Conservation (phyloP, 2,329 filamentous ascomycete genomes). For the Sphaerulina vaccinii region DNA sequence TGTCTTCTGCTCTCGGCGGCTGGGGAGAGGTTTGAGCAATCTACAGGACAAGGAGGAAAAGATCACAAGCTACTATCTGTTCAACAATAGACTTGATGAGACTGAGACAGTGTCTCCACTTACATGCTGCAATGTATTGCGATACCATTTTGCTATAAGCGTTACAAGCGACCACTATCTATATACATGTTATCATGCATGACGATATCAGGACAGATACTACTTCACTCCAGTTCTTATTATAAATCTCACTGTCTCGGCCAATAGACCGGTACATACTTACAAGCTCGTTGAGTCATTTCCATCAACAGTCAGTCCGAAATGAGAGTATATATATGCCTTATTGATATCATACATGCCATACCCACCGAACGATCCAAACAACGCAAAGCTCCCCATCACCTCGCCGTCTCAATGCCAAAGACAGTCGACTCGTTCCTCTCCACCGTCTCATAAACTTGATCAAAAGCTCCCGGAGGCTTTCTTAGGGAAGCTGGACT, state of each 20-base stretch:
- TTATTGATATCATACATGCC: background rate
- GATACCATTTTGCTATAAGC: background rate
- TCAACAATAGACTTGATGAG: slow-evolving; percentile 5
- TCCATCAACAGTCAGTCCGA: too few relatives aligned
- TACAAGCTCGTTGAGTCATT: too few relatives aligned
- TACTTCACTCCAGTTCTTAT: background rate
- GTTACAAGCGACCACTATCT: background rate
- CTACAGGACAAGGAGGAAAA: too few relatives aligned
- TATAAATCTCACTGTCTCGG: background rate
- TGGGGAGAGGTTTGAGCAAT: slow-evolving; percentile 69
- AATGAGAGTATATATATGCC: too few relatives aligned
- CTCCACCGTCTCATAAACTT: background rate
- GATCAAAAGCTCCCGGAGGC: background rate
- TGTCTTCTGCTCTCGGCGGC: slow-evolving; percentile 57
- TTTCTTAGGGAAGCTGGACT: background rate
- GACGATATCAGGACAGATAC: slow-evolving; percentile 8
- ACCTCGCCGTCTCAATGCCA: background rate
- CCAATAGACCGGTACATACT: background rate
- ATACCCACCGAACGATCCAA: background rate
- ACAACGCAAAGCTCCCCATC: too few relatives aligned
- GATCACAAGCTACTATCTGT: background rate
- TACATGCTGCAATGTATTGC: background rate
- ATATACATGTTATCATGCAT: background rate
- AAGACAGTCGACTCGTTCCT: background rate
- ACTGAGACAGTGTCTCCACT: slow-evolving; percentile 2